These are phyloP conservation scores for Rhodotorula sphaerocarpa DNA, from an alignment of 768 basidiomycete genomes.

Conservation along the genomic window DNA sequence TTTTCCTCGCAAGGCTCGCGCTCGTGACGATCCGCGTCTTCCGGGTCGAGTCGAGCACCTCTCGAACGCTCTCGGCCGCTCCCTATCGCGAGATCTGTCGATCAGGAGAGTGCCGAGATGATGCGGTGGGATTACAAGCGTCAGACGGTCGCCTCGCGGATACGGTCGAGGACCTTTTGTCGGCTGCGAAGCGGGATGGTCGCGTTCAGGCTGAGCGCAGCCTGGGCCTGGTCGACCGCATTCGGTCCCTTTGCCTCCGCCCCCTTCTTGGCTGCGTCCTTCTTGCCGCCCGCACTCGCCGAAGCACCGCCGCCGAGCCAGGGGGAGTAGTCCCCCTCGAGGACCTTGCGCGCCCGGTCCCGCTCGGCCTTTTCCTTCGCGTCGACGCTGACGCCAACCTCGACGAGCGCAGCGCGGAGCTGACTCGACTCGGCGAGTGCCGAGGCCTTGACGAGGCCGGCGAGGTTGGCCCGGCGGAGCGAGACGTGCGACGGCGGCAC, in stretches of 20 bases:
- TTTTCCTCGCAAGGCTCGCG: too few relatives aligned
- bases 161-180: constrained; percentile 10
- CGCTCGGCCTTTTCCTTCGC: constrained; percentile 8
- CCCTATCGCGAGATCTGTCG: too few relatives aligned
- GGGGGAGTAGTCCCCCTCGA: constrained; percentile 21
- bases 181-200: constrained; percentile 6
- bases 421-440: constrained; percentile 1
- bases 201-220: constrained; percentile 7
- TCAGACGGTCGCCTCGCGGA: constrained; percentile 14
- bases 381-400: constrained; percentile 1
- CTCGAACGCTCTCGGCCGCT: too few relatives aligned
- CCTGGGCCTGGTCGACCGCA: constrained; percentile 14
- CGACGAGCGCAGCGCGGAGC: constrained; percentile 9
- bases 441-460: constrained; percentile 14
- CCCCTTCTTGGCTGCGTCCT: neutral
- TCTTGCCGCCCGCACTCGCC: neutral
- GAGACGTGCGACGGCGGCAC: neutral
- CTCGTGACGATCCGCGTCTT: too few relatives aligned
- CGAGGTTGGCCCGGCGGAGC: constrained; percentile 10
- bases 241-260: neutral
- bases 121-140: too few relatives aligned
- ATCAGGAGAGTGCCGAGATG: too few relatives aligned
- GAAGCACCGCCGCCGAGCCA: neutral
- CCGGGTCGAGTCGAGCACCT: too few relatives aligned
- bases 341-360: constrained; percentile 10